phyloP scores from a whole-genome alignment of 768 basidiomycete genomes.

The Sarcodon sp. region DNA sequence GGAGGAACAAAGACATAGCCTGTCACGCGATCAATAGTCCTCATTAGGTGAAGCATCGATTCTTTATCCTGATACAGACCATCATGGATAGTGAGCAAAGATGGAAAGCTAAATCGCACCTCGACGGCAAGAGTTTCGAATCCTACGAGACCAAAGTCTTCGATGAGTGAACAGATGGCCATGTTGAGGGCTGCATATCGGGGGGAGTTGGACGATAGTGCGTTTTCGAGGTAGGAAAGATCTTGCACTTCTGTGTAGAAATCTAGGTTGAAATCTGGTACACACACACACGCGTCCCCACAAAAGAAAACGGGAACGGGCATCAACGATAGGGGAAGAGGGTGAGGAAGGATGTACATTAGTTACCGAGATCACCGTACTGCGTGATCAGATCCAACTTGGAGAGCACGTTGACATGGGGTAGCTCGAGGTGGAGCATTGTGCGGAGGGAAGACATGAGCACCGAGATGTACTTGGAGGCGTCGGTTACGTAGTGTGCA shows the following conservation, averaged over 20 bases:
- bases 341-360: slow-evolving; percentile 9
- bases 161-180: slow-evolving; percentile 85
- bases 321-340: neutral
- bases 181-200: slow-evolving; percentile 74
- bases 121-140: slow-evolving; percentile 98
- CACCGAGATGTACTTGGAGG: slow-evolving; percentile 88
- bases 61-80: slow-evolving; percentile 61
- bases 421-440: slow-evolving; percentile 98
- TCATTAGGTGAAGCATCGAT: slow-evolving; percentile 85
- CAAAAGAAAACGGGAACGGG: neutral
- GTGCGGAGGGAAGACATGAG: slow-evolving; percentile 85
- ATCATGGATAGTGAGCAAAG: neutral
- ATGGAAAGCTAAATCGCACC: slow-evolving; percentile 26
- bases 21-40: slow-evolving; percentile 78
- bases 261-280: slow-evolving; percentile 86
- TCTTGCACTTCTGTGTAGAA: slow-evolving; percentile 99
- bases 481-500: slow-evolving; percentile 94
- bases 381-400: slow-evolving; percentile 87
- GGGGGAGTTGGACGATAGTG: slow-evolving; percentile 51
- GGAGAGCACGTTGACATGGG: slow-evolving; percentile 93
- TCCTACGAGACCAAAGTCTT: slow-evolving; percentile 85
- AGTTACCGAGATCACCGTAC: slow-evolving; percentile 80
- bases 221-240: slow-evolving; percentile 73
- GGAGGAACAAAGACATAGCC: slow-evolving; percentile 83
- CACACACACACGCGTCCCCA: no score